Evolutionary conservation across 1,284 basidiomycete genomes (phyloP), one percentile per base, ranked within the genome.

Genomic region (Coniferiporia weirii): DNA sequence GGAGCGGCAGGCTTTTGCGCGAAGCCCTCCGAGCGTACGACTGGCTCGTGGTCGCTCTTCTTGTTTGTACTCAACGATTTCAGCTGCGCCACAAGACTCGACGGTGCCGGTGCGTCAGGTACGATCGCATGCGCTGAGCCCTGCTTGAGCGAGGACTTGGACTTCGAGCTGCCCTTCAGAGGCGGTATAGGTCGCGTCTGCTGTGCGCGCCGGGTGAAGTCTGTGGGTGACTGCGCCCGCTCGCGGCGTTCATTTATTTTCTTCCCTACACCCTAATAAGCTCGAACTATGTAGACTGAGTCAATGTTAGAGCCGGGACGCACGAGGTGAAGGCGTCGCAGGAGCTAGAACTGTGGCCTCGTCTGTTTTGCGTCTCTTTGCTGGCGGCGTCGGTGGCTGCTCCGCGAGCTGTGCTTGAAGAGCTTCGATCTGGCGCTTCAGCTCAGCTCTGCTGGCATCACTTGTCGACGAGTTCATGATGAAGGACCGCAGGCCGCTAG

Each of bases 241-340:
- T 40, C 53, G 6, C 53, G 61, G 8, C 22, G 56, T 53, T 40
- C 46, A 53, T 49, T 59, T 56, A 66, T 63, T 64, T 55, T 54
- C 59, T 59, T 60, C 51, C 36, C 62, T 51, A 19, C 15, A 51
- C 49, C 15, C 36, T 32, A 44, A 54, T 45, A 10, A 54, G 38
- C 52, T 48, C 20, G 20, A 36, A 15, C 9, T 49, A 20, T 34
- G 35, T 27, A 27, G 2, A 27, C 27, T 5, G 5, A 27, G 27
- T 3, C 27, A n/a, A 4, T 59, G 59, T n/a, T 45, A 43, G 40
- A 38, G 56, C 61, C 49, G 32, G 20, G 13, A 70, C 81, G 69
- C 64, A 89, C 87, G 86, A 2, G 84, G 84, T 48, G 87, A 87
- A 15, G 87, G 88, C 1, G 87, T 88, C 0, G 80, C 72, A 22